A percentile compares a stretch with the other conserved stretches of the same genome.
phyloP scores from a whole-genome alignment of 495 filamentous ascomycete species.

The Peziza echinospora region DNA sequence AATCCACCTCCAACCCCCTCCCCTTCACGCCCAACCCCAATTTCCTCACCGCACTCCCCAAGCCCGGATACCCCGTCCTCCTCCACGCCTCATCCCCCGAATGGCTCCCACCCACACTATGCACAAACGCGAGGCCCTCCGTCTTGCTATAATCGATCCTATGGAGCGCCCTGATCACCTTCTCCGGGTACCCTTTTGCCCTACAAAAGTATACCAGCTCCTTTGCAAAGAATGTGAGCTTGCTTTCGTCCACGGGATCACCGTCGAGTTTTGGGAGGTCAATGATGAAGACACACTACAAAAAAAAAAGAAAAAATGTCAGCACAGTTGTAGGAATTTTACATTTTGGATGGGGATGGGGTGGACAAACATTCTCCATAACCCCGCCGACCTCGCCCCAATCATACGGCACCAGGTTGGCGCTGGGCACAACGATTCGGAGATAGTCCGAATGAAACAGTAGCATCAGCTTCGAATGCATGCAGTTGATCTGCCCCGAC shows the following conservation, averaged over 20 bases:
- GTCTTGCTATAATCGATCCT: conserved; percentile 42
- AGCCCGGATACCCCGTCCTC: conserved; percentile 41
- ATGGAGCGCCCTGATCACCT: conserved; percentile 27
- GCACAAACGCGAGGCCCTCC: conserved; percentile 37
- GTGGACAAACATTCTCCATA: conserved; percentile 39
- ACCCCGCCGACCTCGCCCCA: conserved; percentile 41
- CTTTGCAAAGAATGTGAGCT: conserved; percentile 29
- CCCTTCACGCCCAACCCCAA: conserved; percentile 31
- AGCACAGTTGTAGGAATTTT: too few relatives aligned
- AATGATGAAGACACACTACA: conserved; percentile 47
- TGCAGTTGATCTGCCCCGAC: conserved; percentile 38
- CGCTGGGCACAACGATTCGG: conserved; percentile 42
- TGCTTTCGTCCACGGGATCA: background rate
- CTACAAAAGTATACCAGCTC: conserved; percentile 38
- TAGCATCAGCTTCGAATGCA: conserved; percentile 60
- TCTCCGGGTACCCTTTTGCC: conserved; percentile 29
- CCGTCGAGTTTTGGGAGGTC: conserved; percentile 36
- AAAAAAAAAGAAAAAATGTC: too few relatives aligned
- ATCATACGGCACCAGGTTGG: conserved; percentile 41
- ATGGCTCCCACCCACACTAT: conserved; percentile 42
- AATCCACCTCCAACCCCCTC: conserved; percentile 31
- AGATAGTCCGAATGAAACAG: conserved; percentile 37
- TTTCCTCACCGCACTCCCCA: conserved; percentile 32
- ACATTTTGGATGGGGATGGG: background rate
- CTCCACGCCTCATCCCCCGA: conserved; percentile 23